A percentile compares a stretch with the other conserved stretches of the same genome.
Evolutionary conservation across 1,284 basidiomycete genomes (phyloP).

Genomic region (Serendipita sp.): DNA sequence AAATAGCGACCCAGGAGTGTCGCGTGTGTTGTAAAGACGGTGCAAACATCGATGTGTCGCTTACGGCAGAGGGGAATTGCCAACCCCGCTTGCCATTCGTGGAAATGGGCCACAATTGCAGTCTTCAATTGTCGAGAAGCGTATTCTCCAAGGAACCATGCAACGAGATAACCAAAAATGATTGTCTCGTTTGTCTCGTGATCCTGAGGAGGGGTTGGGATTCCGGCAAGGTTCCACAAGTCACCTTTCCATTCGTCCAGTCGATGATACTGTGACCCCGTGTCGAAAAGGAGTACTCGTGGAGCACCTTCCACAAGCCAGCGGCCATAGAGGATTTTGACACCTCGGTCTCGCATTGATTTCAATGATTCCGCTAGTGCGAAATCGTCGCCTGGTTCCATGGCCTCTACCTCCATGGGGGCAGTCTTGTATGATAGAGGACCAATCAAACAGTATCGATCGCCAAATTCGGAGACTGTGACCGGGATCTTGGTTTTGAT

Average conservation of each 20-base stretch:
- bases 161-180: conserved; percentile 94
- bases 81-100: conserved; percentile 98
- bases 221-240: conserved; percentile 94
- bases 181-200: conserved; percentile 99
- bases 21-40: conserved; percentile 97
- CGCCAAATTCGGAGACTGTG: conserved; percentile 84
- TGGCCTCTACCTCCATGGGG: conserved; percentile 93
- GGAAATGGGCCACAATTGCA: conserved; percentile 93
- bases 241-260: conserved; percentile 98
- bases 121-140: conserved; percentile 62
- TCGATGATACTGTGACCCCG: conserved; percentile 71
- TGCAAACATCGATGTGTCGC: conserved; percentile 93
- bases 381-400: conserved; percentile 63
- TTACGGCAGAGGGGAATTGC: conserved; percentile 94
- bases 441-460: conserved; percentile 86
- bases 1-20: conserved; percentile 95
- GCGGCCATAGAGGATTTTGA: conserved; percentile 88
- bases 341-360: conserved; percentile 72
- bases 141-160: conserved; percentile 99
- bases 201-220: conserved; percentile 89
- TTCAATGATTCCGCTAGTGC: conserved; percentile 58
- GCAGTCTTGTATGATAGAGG: conserved; percentile 96
- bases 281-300: conserved; percentile 89
- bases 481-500: conserved; percentile 99
- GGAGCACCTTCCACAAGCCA: conserved; percentile 98